Conservation (phyloP, 768 basidiomycete species). For the Suillus plorans region DNA sequence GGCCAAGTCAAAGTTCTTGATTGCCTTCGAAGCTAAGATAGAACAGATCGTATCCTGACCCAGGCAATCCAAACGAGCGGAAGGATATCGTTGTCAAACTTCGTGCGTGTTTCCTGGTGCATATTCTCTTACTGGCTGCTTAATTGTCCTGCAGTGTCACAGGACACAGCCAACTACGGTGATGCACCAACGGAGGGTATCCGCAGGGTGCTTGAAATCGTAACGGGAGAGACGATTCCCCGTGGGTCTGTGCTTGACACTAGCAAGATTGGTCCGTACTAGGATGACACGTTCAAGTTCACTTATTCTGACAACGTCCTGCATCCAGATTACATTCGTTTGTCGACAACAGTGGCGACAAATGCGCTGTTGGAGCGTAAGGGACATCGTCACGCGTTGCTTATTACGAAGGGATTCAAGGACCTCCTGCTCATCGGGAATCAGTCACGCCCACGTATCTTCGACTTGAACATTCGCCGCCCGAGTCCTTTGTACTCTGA, state of each 20-base stretch:
- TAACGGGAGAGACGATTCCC: slow-evolving; percentile 66
- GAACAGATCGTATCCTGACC: slow-evolving; percentile 71
- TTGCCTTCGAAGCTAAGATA: neutral
- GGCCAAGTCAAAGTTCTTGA: slow-evolving; percentile 21
- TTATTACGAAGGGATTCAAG: slow-evolving; percentile 90
- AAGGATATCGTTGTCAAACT: slow-evolving; percentile 92
- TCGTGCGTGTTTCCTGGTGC: slow-evolving; percentile 40
- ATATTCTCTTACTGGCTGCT: neutral
- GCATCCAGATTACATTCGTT: slow-evolving; percentile 76
- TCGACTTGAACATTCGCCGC: slow-evolving; percentile 88
- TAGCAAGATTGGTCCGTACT: slow-evolving; percentile 67
- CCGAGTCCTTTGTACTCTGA: slow-evolving; percentile 73
- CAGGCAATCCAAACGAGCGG: slow-evolving; percentile 54
- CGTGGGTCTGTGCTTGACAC: slow-evolving; percentile 69
- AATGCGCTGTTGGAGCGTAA: slow-evolving; percentile 95
- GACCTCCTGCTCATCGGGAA: slow-evolving; percentile 93
- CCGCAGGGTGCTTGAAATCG: slow-evolving; percentile 77
- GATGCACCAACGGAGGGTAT: slow-evolving; percentile 97
- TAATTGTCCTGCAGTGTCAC: slow-evolving; percentile 59
- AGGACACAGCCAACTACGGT: slow-evolving; percentile 82
- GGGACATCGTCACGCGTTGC: slow-evolving; percentile 85
- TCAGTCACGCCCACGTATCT: slow-evolving; percentile 92
- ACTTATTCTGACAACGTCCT: neutral
- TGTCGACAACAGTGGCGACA: slow-evolving; percentile 94
- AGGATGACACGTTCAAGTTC: too few relatives aligned